These are phyloP conservation scores for Ambrosia artemisiifolia DNA, from an alignment of 129 eudicot species.

Conservation along the genomic window DNA sequence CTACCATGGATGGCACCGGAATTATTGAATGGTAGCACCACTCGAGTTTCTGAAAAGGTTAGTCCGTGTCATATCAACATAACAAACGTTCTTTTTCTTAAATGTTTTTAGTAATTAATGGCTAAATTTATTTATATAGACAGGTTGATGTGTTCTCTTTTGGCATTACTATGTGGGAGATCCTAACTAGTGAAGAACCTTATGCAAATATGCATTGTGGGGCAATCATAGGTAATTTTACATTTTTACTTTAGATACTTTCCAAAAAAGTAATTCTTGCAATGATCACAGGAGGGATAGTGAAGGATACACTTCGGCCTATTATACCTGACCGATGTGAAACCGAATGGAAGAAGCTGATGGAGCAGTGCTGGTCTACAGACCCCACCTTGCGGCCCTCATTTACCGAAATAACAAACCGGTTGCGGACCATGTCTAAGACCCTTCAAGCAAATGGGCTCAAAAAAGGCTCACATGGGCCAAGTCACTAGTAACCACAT, in stretches of 20 bases:
- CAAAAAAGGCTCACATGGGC: constrained; percentile 15
- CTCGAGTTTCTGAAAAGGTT: constrained; percentile 79
- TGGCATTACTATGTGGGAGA: constrained; percentile 91
- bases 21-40: constrained; percentile 72
- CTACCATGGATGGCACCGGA: constrained; percentile 97
- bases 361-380: constrained; percentile 83
- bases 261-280: neutral
- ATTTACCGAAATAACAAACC: constrained; percentile 56
- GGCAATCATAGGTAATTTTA: constrained; percentile 72
- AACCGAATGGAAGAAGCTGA: constrained; percentile 72
- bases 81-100: neutral
- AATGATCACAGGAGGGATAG: constrained; percentile 58
- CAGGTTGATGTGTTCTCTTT: constrained; percentile 91
- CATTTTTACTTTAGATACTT: neutral
- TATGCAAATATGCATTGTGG: constrained; percentile 93
- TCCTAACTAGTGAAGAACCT: constrained; percentile 87
- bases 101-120: neutral
- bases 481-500: constrained; percentile 16
- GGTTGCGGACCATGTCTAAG: constrained; percentile 57
- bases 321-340: constrained; percentile 64
- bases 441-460: constrained; percentile 46
- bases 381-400: constrained; percentile 72
- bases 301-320: constrained; percentile 82
- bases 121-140: neutral
- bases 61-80: neutral